These are phyloP conservation scores for Micromonas pusilla DNA, from an alignment of 139 green algal species.

Conservation along the genomic window DNA sequence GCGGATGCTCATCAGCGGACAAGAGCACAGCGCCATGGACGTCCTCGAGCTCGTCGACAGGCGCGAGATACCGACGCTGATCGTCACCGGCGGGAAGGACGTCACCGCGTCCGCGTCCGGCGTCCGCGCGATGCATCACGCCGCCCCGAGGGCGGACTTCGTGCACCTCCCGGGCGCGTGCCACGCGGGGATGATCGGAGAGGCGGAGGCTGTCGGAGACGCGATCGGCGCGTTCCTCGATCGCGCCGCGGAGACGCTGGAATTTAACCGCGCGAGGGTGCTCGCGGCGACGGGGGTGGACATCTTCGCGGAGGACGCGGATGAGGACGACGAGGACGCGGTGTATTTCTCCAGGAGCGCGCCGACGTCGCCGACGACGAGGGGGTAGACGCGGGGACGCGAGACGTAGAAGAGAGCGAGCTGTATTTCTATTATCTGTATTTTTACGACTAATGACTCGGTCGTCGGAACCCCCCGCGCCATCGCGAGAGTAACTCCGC, in stretches of 20 bases:
- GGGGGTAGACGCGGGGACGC: not conserved
- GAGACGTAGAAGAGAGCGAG: not conserved
- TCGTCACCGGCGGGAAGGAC: slow-evolving; percentile 2
- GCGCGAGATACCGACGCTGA: not conserved
- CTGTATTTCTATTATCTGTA: no score
- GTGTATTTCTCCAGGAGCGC: no score
- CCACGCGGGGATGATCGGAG: not conserved
- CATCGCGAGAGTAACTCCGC: not conserved
- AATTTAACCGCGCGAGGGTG: not conserved
- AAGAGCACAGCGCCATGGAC: not conserved
- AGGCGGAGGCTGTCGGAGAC: not conserved
- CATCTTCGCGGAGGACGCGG: not conserved
- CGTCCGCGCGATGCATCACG: not conserved
- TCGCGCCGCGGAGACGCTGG: not conserved
- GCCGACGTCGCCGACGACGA: no score
- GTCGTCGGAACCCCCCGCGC: not conserved
- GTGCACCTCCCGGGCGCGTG: not conserved
- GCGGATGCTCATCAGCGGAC: not conserved
- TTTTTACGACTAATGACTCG: not conserved
- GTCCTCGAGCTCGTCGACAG: not conserved
- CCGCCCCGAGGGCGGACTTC: not conserved
- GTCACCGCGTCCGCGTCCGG: not conserved
- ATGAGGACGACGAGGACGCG: not conserved
- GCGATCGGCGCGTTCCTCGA: not conserved
- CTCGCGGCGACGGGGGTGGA: not conserved